Evolutionary conservation across 31 red algal genomes (phyloP), one percentile per base, ranked within the genome.

Genomic region (Odonthalia washingtoniensis): DNA sequence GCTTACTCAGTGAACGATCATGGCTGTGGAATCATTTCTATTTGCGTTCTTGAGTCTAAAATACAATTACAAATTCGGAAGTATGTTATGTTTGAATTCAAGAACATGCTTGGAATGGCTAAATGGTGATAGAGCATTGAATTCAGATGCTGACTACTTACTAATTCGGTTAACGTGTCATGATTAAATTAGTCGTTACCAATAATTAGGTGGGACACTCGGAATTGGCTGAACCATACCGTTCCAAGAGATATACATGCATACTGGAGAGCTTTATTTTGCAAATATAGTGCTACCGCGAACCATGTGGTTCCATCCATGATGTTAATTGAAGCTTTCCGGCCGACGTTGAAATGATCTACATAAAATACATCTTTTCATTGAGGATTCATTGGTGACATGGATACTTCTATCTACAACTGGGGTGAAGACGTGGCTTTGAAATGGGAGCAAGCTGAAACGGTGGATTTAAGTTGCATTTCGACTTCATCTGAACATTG

Each of bases 281-380:
- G 53, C 4, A 87, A 0, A 24, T 77, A 0, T 28, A 42, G 31
- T 0, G 72, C 84, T 0, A 34, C 46, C 0, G 84, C 32, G 43
- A 76, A 87, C 9, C 57, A 35, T 40, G 73, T 41, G 38, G 27
- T 28, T 5, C 26, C 49, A 35, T 87, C 73, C 72, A 87, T 78
- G 3, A 27, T 43, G 38, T 77, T 46, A 64, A 78, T 40, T 28
- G 77, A 35, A 67, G 24, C 14, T 33, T 77, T 0, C 39, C 77
- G 26, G 26, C 36, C 52, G 26, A 87, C 12, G 65, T 33, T 64
- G 0, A 86, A 0, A 65, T 77, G 61, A 66, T 78, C 84, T 18
- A 87, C 40, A n/a, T n/a, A n/a, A n/a, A n/a, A n/a, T n/a, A n/a
- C n/a, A n/a, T n/a, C n/a, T n/a, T n/a, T n/a, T n/a, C n/a, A n/a